Conservation (phyloP, 352 stramenopile species). For the Achlya hypogyna region DNA sequence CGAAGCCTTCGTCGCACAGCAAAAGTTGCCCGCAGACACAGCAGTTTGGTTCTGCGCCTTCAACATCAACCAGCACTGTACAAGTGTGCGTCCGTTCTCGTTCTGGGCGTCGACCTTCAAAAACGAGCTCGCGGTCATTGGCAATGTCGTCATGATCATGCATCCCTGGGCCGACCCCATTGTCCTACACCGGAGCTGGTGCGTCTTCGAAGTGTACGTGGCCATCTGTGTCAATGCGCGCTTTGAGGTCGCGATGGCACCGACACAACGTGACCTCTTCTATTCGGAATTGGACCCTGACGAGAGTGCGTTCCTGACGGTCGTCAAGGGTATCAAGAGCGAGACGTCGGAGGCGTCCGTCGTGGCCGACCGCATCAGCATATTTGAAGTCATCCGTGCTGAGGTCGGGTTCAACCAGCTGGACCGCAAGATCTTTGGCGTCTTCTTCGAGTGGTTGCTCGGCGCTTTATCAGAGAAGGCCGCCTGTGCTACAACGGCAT, state of each 20-base stretch:
- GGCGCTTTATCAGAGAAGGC: no score
- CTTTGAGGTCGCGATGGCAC: slow-evolving; percentile 4
- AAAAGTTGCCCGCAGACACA: not conserved
- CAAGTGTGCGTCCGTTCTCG: not conserved
- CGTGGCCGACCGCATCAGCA: not conserved
- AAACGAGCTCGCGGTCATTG: not conserved
- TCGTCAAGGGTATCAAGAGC: no score
- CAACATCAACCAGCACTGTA: slow-evolving; percentile 6
- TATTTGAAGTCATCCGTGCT: not conserved
- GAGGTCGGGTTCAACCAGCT: not conserved
- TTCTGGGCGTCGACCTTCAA: not conserved
- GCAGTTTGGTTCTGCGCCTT: slow-evolving; percentile 13
- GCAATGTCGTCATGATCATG: slow-evolving; percentile 12
- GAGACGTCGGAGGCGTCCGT: not conserved
- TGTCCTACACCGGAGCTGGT: not conserved
- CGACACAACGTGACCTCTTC: not conserved
- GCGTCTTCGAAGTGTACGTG: slow-evolving; percentile 14
- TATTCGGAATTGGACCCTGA: not conserved
- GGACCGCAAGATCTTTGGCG: no score
- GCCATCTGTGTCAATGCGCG: not conserved
- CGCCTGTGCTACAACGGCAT: no score
- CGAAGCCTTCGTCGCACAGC: not conserved
- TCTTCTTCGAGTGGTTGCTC: no score
- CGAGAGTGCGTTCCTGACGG: not conserved
- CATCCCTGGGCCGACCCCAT: slow-evolving; percentile 5